Percentiles rank a stretch among this genome's conserved stretches.
Conservation (phyloP, 1,139 yeast genomes). For the Sugiyamaella japonica region DNA sequence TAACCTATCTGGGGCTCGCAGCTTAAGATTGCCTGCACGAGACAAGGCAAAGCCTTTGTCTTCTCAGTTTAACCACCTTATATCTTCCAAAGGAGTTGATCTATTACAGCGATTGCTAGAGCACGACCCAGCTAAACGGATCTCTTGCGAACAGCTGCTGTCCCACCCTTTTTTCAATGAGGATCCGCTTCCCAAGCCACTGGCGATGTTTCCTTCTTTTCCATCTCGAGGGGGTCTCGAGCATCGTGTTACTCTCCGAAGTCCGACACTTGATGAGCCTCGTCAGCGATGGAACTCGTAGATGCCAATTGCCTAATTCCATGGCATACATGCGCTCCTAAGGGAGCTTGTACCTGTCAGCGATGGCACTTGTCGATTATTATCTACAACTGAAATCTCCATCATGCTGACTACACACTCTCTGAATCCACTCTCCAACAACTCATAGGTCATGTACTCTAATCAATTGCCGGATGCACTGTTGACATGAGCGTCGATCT, state of each 20-base stretch:
- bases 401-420: too few species aligned
- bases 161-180: slow-evolving; percentile 68
- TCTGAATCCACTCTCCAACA: too few species aligned
- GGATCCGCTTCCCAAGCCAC: slow-evolving; percentile 63
- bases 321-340: too few species aligned
- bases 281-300: slow-evolving; percentile 6
- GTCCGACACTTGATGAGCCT: neutral
- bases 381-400: too few species aligned
- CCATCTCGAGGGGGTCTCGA: slow-evolving; percentile 28
- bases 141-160: slow-evolving; percentile 60
- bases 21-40: slow-evolving; percentile 20
- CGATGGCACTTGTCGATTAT: too few species aligned
- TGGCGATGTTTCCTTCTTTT: slow-evolving; percentile 47
- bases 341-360: too few species aligned
- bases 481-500: too few species aligned
- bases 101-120: slow-evolving; percentile 60
- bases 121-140: slow-evolving; percentile 65
- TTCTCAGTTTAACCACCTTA: slow-evolving; percentile 24
- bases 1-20: slow-evolving; percentile 28
- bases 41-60: slow-evolving; percentile 7
- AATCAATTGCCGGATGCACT: too few species aligned
- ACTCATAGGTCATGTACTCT: too few species aligned
- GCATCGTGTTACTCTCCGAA: neutral
- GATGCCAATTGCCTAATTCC: too few species aligned
- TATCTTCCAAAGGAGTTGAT: slow-evolving; percentile 60